Evolutionary conservation across 202 grass and related monocot genomes (phyloP).

Genomic region (Digitaria exilis): DNA sequence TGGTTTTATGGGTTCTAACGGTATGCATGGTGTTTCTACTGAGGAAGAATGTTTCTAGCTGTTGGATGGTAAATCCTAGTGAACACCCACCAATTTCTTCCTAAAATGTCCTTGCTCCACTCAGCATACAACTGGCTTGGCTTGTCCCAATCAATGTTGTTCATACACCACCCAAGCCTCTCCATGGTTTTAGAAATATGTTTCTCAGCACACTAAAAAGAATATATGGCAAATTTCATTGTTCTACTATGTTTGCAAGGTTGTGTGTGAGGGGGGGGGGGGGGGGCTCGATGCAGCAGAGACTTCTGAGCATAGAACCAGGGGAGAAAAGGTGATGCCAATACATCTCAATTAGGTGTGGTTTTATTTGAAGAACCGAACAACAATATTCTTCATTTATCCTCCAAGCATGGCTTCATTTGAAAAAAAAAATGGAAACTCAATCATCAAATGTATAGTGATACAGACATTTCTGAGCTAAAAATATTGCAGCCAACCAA

Average conservation of each 20-base stretch:
- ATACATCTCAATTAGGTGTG: background rate
- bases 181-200: constrained; percentile 6
- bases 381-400: background rate
- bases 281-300: no score
- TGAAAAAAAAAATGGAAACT: background rate
- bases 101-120: background rate
- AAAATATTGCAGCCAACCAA: constrained; percentile 16
- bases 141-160: background rate
- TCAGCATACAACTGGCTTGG: background rate
- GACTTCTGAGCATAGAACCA: no score
- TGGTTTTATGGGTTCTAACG: background rate
- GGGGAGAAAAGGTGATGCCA: background rate
- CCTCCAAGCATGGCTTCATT: constrained; percentile 29
- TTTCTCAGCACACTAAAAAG: background rate
- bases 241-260: background rate
- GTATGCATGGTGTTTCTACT: constrained; percentile 13
- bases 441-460: constrained; percentile 16
- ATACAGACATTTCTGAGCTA: constrained; percentile 30
- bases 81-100: background rate
- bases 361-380: constrained; percentile 35
- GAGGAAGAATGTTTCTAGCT: background rate
- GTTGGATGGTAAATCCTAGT: constrained; percentile 16
- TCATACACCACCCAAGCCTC: background rate
- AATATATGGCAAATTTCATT: background rate
- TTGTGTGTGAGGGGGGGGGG: no score